phyloP scores from a whole-genome alignment of 2,329 filamentous ascomycete genomes.

The Purpureocillium takamizusanense region DNA sequence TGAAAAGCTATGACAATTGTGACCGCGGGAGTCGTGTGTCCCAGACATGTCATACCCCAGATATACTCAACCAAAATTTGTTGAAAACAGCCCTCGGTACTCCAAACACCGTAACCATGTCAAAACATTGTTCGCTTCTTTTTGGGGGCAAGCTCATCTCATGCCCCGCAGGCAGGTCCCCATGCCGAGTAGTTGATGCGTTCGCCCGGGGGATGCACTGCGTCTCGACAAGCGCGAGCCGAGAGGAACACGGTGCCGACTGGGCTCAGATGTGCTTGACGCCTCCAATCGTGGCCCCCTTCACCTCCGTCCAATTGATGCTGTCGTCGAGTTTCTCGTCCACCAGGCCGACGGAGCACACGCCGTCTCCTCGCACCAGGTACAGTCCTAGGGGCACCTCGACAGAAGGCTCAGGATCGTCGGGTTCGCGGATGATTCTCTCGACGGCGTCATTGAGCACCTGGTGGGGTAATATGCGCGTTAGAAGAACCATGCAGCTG shows the following conservation, averaged over 20 bases:
- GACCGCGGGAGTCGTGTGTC: background rate
- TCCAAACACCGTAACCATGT: conserved; percentile 10
- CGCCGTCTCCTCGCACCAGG: conserved; percentile 88
- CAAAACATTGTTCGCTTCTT: background rate
- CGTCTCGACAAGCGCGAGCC: too few species aligned
- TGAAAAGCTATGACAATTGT: background rate
- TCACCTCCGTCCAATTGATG: conserved; percentile 90
- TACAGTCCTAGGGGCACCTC: conserved; percentile 82
- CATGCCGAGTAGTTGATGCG: too few species aligned
- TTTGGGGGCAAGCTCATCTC: too few species aligned
- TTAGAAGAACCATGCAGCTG: background rate
- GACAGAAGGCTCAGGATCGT: conserved; percentile 73
- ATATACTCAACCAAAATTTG: background rate
- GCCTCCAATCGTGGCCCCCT: conserved; percentile 71
- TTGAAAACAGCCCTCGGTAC: conserved; percentile 4
- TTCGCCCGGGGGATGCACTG: too few species aligned
- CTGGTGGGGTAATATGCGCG: conserved; percentile 21
- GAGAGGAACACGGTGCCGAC: too few species aligned
- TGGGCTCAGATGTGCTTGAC: conserved; percentile 68
- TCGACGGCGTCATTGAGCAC: conserved; percentile 79
- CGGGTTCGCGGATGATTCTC: conserved; percentile 77
- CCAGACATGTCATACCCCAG: conserved; percentile 9
- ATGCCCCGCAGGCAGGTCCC: too few species aligned
- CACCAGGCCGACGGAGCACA: conserved; percentile 80
- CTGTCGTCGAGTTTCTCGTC: conserved; percentile 82